Conservation (phyloP, 176 grass and related monocot genomes). For the Phoenix roebelenii region DNA sequence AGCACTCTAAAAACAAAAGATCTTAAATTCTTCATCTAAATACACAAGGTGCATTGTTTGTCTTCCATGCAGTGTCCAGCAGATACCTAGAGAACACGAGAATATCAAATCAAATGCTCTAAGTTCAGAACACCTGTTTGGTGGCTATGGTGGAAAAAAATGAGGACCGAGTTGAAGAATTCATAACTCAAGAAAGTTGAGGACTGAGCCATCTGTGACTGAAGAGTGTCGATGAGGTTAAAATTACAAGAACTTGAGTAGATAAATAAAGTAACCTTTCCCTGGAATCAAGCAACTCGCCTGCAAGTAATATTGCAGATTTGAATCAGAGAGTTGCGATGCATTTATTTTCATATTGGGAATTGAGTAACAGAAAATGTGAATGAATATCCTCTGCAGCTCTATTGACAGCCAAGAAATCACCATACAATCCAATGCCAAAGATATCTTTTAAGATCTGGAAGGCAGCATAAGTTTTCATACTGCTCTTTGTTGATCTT, state of each 20-base stretch:
- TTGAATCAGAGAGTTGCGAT: constrained; percentile 3
- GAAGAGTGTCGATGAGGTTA: constrained; percentile 39
- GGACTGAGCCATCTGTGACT: constrained; percentile 41
- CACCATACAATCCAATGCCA: constrained; percentile 74
- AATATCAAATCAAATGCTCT: too few relatives aligned
- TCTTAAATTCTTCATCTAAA: too few relatives aligned
- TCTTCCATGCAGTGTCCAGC: too few relatives aligned
- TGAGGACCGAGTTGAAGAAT: background rate
- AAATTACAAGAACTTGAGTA: constrained; percentile 38
- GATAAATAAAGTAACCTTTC: constrained; percentile 20
- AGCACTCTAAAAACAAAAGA: too few relatives aligned
- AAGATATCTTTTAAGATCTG: constrained; percentile 84
- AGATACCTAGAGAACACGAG: too few relatives aligned
- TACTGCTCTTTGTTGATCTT: constrained; percentile 67
- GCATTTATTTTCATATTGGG: constrained; percentile 53
- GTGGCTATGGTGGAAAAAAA: too few relatives aligned
- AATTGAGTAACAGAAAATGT: constrained; percentile 69
- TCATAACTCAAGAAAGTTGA: constrained; percentile 36
- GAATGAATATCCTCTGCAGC: constrained; percentile 55
- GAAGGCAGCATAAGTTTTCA: constrained; percentile 55
- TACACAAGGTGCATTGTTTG: too few relatives aligned
- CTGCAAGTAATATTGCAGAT: constrained; percentile 11
- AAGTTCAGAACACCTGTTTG: too few relatives aligned
- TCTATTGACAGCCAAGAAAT: constrained; percentile 78
- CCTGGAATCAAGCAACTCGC: constrained; percentile 38